A percentile compares a stretch with the other conserved stretches of the same genome.
Evolutionary conservation across 2,329 filamentous ascomycete species (phyloP).

Genomic region (Blastomyces emzantsi): DNA sequence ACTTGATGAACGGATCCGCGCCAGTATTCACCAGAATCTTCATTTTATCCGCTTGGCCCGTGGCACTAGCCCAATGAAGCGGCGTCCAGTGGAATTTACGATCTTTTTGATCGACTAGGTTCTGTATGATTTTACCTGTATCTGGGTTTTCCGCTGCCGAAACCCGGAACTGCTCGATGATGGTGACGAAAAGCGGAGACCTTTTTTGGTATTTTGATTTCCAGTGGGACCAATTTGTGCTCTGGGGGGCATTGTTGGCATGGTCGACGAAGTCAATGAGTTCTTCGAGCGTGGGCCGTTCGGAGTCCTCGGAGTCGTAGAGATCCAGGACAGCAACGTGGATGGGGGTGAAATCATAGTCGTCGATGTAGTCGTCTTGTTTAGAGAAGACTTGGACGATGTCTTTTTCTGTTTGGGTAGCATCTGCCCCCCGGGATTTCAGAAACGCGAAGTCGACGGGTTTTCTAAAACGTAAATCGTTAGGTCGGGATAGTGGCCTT

Average conservation of each 20-base stretch:
- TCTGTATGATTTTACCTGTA: slow-evolving; percentile 16
- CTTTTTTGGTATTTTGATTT: slow-evolving; percentile 14
- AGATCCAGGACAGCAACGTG: slow-evolving; percentile 17
- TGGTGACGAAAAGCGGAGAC: slow-evolving; percentile 13
- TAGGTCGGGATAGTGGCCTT: background rate
- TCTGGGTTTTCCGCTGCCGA: slow-evolving; percentile 14
- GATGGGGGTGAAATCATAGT: slow-evolving; percentile 17
- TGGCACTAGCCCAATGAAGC: slow-evolving; percentile 16
- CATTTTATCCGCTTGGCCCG: slow-evolving; percentile 15
- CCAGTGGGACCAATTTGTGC: slow-evolving; percentile 16
- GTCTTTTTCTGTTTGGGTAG: slow-evolving; percentile 13
- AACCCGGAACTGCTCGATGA: slow-evolving; percentile 16
- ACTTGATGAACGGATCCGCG: slow-evolving; percentile 16
- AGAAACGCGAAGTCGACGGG: slow-evolving; percentile 16
- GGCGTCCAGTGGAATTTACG: slow-evolving; percentile 18
- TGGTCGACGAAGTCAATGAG: slow-evolving; percentile 16
- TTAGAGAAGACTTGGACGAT: slow-evolving; percentile 17
- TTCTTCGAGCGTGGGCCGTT: slow-evolving; percentile 16
- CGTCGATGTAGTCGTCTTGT: slow-evolving; percentile 15
- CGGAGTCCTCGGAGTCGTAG: slow-evolving; percentile 14
- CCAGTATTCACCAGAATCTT: slow-evolving; percentile 14
- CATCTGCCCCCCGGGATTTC: slow-evolving; percentile 12
- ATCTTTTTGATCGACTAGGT: slow-evolving; percentile 17
- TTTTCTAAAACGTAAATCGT: slow-evolving; percentile 8
- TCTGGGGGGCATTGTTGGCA: slow-evolving; percentile 14